Conservation (phyloP, 108 stramenopile species). For the Cyclostephanos invisitatus region DNA sequence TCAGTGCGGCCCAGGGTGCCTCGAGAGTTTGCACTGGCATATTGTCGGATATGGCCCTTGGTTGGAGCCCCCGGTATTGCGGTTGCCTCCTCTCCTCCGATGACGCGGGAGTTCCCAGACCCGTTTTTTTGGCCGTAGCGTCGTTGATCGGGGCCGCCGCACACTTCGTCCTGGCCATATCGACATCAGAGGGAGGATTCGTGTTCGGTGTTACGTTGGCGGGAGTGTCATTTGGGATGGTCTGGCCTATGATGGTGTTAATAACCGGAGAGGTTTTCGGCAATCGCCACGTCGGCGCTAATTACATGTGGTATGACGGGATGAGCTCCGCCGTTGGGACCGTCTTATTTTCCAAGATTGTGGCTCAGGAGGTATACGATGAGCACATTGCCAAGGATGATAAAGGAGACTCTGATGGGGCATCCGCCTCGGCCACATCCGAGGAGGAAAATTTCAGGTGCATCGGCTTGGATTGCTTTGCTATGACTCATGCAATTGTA, state of each 20-base stretch:
- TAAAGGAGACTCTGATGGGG: slow-evolving; percentile 12
- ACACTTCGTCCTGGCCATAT: slow-evolving; percentile 64
- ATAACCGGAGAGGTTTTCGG: slow-evolving; percentile 62
- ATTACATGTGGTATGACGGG: slow-evolving; percentile 90
- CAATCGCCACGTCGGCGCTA: slow-evolving; percentile 68
- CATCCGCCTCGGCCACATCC: background rate
- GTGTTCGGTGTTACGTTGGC: slow-evolving; percentile 72
- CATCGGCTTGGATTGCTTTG: background rate
- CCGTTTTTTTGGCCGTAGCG: slow-evolving; percentile 73
- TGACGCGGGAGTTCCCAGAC: slow-evolving; percentile 63
- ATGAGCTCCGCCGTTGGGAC: slow-evolving; percentile 83
- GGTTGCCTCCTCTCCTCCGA: slow-evolving; percentile 26
- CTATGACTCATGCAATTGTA: background rate
- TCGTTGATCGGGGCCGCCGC: slow-evolving; percentile 60
- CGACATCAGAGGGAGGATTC: slow-evolving; percentile 59
- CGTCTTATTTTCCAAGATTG: slow-evolving; percentile 69
- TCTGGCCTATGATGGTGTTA: slow-evolving; percentile 81
- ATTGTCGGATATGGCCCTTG: slow-evolving; percentile 61
- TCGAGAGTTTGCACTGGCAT: slow-evolving; percentile 74
- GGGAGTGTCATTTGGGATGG: slow-evolving; percentile 83
- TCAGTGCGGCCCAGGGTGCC: slow-evolving; percentile 79
- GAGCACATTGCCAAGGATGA: slow-evolving; percentile 50
- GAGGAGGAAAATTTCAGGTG: background rate
- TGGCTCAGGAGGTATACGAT: slow-evolving; percentile 79
- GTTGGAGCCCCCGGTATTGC: slow-evolving; percentile 56